These are phyloP conservation scores for Mesotaenium endlicherianum DNA, from an alignment of 139 green algal genomes.

Conservation along the genomic window DNA sequence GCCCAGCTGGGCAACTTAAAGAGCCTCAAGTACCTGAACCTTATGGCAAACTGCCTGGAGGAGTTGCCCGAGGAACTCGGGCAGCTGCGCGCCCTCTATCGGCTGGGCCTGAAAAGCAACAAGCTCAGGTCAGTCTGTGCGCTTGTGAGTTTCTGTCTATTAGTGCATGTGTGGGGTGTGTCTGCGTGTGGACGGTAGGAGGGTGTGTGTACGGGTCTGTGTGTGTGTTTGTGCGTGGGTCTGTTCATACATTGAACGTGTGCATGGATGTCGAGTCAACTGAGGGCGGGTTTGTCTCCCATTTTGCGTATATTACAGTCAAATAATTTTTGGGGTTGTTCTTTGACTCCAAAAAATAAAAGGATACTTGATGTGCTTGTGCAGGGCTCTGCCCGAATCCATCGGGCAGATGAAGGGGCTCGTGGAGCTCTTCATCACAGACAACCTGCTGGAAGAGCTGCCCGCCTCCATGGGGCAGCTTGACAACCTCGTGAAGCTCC, in stretches of 20 bases:
- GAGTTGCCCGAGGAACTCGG: constrained; percentile 58
- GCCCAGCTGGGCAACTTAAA: constrained; percentile 46
- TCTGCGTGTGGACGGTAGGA: too few species aligned
- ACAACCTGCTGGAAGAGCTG: constrained; percentile 70
- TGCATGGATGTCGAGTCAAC: too few species aligned
- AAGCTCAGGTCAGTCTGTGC: constrained; percentile 52
- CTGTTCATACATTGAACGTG: too few species aligned
- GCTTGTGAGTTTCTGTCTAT: too few species aligned
- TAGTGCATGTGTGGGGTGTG: too few species aligned
- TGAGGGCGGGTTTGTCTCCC: too few species aligned
- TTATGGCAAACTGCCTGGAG: constrained; percentile 53
- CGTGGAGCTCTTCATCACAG: constrained; percentile 71
- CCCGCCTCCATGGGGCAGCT: constrained; percentile 53
- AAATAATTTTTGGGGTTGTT: too few species aligned
- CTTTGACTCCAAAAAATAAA: too few species aligned
- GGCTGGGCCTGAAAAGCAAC: constrained; percentile 74
- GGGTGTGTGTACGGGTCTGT: too few species aligned
- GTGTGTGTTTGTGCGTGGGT: too few species aligned
- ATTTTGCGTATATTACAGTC: too few species aligned
- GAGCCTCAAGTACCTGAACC: constrained; percentile 58
- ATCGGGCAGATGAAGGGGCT: constrained; percentile 47
- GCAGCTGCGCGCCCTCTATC: constrained; percentile 53
- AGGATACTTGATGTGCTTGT: too few species aligned
- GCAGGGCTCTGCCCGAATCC: constrained; percentile 27
- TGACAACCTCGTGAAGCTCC: constrained; percentile 45